Percentiles rank a stretch among this genome's conserved stretches.
Conservation (phyloP, 176 grass and related monocot genomes). For the Oryza coarctata region DNA sequence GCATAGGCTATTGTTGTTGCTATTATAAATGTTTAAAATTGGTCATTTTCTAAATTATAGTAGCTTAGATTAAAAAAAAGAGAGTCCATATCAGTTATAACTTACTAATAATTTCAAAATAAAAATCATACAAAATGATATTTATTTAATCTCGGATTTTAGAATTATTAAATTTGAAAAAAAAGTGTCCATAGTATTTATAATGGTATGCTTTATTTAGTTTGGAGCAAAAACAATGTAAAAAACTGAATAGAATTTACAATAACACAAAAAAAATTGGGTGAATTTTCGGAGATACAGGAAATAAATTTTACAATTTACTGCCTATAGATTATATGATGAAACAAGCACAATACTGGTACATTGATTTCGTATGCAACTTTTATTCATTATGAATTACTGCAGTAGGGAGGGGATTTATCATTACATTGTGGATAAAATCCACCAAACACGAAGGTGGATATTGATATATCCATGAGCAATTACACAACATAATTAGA, state of each 20-base stretch:
- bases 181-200: no score
- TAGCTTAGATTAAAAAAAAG: slow-evolving; percentile 6
- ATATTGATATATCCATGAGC: slow-evolving; percentile 17
- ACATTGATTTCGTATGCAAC: neutral
- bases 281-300: neutral
- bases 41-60: no score
- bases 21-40: no score
- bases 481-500: slow-evolving; percentile 4
- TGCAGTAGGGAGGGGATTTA: neutral
- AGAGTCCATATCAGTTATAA: no score
- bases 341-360: neutral
- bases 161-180: no score
- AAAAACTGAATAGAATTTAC: no score
- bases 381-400: neutral
- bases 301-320: neutral
- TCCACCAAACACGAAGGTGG: neutral
- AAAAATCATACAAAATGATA: no score
- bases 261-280: neutral
- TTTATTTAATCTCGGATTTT: no score
- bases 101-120: no score
- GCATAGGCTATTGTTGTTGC: no score
- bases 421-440: neutral
- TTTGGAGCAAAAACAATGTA: no score
- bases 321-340: neutral
- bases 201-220: no score